Evolutionary conservation across 1,284 basidiomycete genomes (phyloP).

Genomic region (Lentinus polychrous): DNA sequence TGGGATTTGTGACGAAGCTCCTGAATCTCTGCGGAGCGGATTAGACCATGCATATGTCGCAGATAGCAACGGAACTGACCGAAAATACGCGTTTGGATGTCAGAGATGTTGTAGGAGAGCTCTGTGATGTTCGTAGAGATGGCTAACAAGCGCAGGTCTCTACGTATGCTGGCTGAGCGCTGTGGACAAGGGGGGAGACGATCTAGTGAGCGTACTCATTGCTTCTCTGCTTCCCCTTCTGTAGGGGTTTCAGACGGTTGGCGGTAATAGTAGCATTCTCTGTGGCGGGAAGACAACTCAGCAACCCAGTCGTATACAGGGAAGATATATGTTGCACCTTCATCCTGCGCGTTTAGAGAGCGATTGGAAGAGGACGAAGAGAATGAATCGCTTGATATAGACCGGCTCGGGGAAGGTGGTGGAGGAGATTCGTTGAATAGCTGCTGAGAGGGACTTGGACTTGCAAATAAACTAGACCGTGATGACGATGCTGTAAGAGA

Average conservation of each 20-base stretch:
- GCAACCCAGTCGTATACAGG: slow-evolving; percentile 6
- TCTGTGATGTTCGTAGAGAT: slow-evolving; percentile 81
- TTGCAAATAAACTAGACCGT: slow-evolving; percentile 28
- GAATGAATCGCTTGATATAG: slow-evolving; percentile 33
- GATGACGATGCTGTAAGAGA: slow-evolving; percentile 36
- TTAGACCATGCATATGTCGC: slow-evolving; percentile 5
- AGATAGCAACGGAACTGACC: slow-evolving; percentile 38
- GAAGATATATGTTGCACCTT: slow-evolving; percentile 35
- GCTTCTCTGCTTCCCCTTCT: slow-evolving; percentile 45
- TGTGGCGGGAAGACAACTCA: slow-evolving; percentile 22
- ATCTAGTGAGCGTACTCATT: slow-evolving; percentile 34
- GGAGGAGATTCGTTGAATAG: slow-evolving; percentile 27
- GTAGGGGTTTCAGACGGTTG: slow-evolving; percentile 36
- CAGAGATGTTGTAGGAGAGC: slow-evolving; percentile 73
- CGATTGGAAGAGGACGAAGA: slow-evolving; percentile 53
- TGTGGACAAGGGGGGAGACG: slow-evolving; percentile 1
- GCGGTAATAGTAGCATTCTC: slow-evolving; percentile 66
- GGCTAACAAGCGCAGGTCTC: slow-evolving; percentile 66
- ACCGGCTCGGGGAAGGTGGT: slow-evolving; percentile 26
- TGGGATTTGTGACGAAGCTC: slow-evolving; percentile 78
- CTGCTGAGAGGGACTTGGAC: slow-evolving; percentile 18
- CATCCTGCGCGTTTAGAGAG: slow-evolving; percentile 48
- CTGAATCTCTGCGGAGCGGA: slow-evolving; percentile 58
- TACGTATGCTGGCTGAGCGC: slow-evolving; percentile 23
- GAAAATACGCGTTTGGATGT: slow-evolving; percentile 83